phyloP scores from a whole-genome alignment of 257 asterid genomes.

The Solanum appendiculatum region DNA sequence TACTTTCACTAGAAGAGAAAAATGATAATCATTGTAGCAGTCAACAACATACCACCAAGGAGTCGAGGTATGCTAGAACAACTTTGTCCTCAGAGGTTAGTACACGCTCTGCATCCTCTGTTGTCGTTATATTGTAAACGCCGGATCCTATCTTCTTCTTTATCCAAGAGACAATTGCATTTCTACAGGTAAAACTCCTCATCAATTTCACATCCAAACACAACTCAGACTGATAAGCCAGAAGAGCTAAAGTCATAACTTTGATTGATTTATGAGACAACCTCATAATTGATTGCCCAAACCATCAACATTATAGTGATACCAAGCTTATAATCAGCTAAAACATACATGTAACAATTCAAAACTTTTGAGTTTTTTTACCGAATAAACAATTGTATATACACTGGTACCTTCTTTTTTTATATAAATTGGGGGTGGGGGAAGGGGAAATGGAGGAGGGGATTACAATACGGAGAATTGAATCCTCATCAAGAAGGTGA shows the following conservation, averaged over 20 bases:
- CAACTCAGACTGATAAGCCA: neutral
- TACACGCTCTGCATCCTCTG: slow-evolving; percentile 67
- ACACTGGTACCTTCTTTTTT: neutral
- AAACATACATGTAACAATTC: neutral
- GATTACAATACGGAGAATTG: too few relatives aligned
- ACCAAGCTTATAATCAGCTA: neutral
- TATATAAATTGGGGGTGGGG: too few relatives aligned
- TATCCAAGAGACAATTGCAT: slow-evolving; percentile 79
- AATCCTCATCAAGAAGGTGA: too few relatives aligned
- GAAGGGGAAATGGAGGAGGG: too few relatives aligned
- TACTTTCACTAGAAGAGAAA: neutral
- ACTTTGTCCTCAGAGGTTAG: slow-evolving; percentile 50
- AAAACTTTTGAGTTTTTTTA: neutral
- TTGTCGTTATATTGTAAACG: slow-evolving; percentile 42
- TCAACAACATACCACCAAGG: slow-evolving; percentile 51
- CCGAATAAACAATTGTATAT: neutral
- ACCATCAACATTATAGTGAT: neutral
- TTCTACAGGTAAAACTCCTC: slow-evolving; percentile 36
- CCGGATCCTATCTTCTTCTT: slow-evolving; percentile 78
- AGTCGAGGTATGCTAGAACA: slow-evolving; percentile 59
- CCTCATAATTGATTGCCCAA: neutral
- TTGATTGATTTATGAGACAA: neutral
- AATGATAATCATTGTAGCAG: neutral
- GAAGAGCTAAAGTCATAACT: neutral
- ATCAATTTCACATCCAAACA: neutral